phyloP scores from a whole-genome alignment of 2,329 filamentous ascomycete species.

The Thelonectria olida region DNA sequence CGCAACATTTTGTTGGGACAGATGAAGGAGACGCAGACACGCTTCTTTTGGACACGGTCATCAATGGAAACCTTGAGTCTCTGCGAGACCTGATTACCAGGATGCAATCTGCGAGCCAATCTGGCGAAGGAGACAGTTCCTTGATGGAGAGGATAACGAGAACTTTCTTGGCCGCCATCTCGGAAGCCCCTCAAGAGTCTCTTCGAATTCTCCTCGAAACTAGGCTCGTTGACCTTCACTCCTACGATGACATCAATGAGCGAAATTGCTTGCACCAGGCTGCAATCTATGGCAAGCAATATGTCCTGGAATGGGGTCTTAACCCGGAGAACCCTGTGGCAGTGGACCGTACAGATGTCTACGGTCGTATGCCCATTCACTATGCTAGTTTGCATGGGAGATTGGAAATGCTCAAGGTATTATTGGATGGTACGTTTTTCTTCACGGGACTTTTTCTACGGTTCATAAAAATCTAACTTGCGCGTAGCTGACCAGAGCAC shows the following conservation, averaged over 20 bases:
- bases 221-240: conserved; percentile 85
- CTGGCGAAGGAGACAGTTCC: conserved; percentile 65
- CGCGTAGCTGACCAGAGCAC: conserved; percentile 71
- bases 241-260: conserved; percentile 97
- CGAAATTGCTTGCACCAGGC: conserved; percentile 96
- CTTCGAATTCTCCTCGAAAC: conserved; percentile 82
- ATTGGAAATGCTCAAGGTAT: conserved; percentile 80
- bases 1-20: conserved; percentile 73
- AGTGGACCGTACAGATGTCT: conserved; percentile 85
- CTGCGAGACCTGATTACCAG: conserved; percentile 84
- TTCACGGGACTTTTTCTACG: conserved; percentile 9
- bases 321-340: conserved; percentile 71
- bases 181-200: conserved; percentile 82
- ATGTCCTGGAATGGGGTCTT: conserved; percentile 82
- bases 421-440: conserved; percentile 67
- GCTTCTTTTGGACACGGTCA: conserved; percentile 86
- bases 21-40: conserved; percentile 92
- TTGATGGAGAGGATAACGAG: conserved; percentile 82
- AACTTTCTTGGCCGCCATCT: conserved; percentile 89
- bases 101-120: conserved; percentile 65
- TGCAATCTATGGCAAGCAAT: conserved; percentile 88
- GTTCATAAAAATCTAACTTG: not conserved
- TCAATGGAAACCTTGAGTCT: conserved; percentile 79
- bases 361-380: conserved; percentile 91
- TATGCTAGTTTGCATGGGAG: conserved; percentile 97